These are phyloP conservation scores for Blastobotrys illinoisensis DNA, from an alignment of 1,139 yeast species.

Conservation along the genomic window DNA sequence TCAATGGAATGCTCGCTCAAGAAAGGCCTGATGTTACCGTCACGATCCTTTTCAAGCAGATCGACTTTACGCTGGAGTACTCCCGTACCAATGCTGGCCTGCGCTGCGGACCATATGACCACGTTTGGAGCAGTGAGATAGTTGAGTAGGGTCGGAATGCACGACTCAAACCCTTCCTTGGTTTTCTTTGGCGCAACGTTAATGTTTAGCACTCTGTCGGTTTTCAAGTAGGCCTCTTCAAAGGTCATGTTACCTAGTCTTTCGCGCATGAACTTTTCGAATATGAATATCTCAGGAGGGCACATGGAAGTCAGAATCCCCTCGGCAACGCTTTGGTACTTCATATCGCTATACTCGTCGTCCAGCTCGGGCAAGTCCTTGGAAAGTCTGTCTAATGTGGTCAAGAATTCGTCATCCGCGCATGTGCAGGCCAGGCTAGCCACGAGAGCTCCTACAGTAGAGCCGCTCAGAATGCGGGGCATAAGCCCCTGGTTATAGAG, in stretches of 20 bases:
- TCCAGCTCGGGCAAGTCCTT: conserved; percentile 42
- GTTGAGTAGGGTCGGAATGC: conserved; percentile 68
- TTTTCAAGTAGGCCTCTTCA: conserved; percentile 81
- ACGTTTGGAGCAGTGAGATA: conserved; percentile 91
- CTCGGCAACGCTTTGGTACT: conserved; percentile 29
- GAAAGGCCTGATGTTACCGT: conserved; percentile 31
- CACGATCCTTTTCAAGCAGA: conserved; percentile 59
- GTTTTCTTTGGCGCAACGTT: conserved; percentile 70
- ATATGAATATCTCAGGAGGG: conserved; percentile 76
- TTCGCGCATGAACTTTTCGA: conserved; percentile 70
- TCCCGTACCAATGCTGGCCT: conserved; percentile 65
- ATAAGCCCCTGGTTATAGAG: conserved; percentile 64
- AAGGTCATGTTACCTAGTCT: conserved; percentile 83
- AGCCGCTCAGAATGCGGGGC: conserved; percentile 87
- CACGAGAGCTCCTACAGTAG: conserved; percentile 90
- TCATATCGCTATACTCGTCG: conserved; percentile 22
- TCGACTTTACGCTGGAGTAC: conserved; percentile 51
- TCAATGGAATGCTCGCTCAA: conserved; percentile 19
- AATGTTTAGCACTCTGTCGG: conserved; percentile 75
- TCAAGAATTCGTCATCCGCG: conserved; percentile 46
- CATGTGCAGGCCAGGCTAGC: conserved; percentile 79
- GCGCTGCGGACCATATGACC: conserved; percentile 74
- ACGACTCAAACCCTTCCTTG: conserved; percentile 12
- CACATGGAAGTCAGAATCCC: conserved; percentile 56
- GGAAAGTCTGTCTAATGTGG: conserved; percentile 34